Evolutionary conservation across 108 stramenopile genomes (phyloP).

Genomic region (Fragilaria radians): DNA sequence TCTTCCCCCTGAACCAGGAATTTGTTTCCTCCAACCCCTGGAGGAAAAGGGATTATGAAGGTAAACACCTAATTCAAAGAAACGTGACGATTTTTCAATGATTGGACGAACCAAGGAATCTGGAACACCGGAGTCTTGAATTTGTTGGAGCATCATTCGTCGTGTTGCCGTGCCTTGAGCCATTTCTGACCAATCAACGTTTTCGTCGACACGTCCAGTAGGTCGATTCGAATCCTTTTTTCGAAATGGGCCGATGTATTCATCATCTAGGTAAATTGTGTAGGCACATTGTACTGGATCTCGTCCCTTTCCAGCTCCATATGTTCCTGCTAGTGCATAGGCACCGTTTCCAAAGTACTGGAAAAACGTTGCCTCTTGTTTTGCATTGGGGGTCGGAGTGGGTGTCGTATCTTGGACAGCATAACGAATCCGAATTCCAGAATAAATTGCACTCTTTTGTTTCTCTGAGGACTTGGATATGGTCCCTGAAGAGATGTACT

Average conservation of each 20-base stretch:
- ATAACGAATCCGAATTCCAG: slow-evolving; percentile 67
- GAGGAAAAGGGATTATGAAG: slow-evolving; percentile 75
- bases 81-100: slow-evolving; percentile 40
- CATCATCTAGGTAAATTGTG: slow-evolving; percentile 51
- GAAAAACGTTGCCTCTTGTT: slow-evolving; percentile 8
- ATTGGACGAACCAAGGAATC: slow-evolving; percentile 15
- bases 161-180: slow-evolving; percentile 14
- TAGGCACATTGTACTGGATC: slow-evolving; percentile 47
- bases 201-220: slow-evolving; percentile 35
- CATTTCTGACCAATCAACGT: slow-evolving; percentile 66
- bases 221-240: slow-evolving; percentile 18
- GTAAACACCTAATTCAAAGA: slow-evolving; percentile 78
- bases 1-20: slow-evolving; percentile 14
- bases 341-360: slow-evolving; percentile 74
- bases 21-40: slow-evolving; percentile 54
- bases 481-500: slow-evolving; percentile 32
- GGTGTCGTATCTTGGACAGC: slow-evolving; percentile 53
- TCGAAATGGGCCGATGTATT: slow-evolving; percentile 69
- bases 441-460: slow-evolving; percentile 48
- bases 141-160: slow-evolving; percentile 23
- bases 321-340: slow-evolving; percentile 56
- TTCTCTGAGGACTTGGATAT: slow-evolving; percentile 9
- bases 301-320: slow-evolving; percentile 49
- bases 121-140: slow-evolving; percentile 28
- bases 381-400: background rate